A percentile compares a stretch with the other conserved stretches of the same genome.
These are phyloP conservation scores for Exophiala aquamarina DNA, from an alignment of 2,329 filamentous ascomycete genomes.

Conservation along the genomic window DNA sequence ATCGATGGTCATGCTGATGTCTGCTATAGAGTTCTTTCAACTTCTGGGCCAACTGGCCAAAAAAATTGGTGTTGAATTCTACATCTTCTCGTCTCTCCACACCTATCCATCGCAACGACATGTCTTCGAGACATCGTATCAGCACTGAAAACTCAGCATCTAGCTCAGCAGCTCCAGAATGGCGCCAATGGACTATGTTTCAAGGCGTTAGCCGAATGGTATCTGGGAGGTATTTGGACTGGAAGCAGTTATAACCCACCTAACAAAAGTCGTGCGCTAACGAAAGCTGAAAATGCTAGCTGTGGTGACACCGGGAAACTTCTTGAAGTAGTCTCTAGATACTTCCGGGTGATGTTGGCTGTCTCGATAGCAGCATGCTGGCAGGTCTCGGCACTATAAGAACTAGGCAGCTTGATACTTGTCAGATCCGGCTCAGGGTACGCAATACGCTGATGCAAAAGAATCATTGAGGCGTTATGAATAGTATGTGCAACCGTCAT, in stretches of 20 bases:
- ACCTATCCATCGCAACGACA: no score
- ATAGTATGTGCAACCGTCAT: constrained; percentile 51
- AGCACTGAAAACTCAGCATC: no score
- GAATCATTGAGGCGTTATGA: constrained; percentile 52
- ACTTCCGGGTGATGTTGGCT: constrained; percentile 48
- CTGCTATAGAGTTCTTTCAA: no score
- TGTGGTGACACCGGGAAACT: no score
- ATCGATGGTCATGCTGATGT: no score
- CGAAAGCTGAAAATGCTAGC: constrained; percentile 47
- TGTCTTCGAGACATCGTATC: no score
- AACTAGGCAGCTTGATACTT: constrained; percentile 40
- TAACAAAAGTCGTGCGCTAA: constrained; percentile 46
- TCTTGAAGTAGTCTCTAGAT: constrained; percentile 34
- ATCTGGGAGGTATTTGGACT: constrained; percentile 4
- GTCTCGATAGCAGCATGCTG: constrained; percentile 48
- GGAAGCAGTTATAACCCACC: not conserved
- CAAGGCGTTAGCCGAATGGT: no score
- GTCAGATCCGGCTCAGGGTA: constrained; percentile 33
- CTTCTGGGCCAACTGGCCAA: no score
- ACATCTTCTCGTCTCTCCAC: no score
- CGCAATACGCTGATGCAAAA: constrained; percentile 50
- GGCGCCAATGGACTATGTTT: no score
- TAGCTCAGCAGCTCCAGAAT: no score
- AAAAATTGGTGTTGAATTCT: no score
- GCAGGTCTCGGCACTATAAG: constrained; percentile 51